phyloP scores from a whole-genome alignment of 2,329 filamentous ascomycete species.

The Tolypocladium endophyticum region DNA sequence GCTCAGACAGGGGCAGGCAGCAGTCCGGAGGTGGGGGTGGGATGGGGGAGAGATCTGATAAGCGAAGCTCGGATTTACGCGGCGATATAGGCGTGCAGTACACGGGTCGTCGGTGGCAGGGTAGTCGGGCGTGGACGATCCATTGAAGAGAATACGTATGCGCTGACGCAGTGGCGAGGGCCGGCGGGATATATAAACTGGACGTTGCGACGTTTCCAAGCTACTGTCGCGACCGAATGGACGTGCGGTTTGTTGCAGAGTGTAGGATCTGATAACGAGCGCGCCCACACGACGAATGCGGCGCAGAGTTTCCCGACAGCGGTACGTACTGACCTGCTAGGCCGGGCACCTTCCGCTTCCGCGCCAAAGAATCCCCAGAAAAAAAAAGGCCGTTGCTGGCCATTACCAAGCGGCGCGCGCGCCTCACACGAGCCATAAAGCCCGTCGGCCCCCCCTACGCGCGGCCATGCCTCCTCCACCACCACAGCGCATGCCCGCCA shows the following conservation, averaged over 20 bases:
- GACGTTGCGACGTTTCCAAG: not conserved
- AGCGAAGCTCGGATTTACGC: conserved; percentile 8
- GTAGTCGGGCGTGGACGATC: not conserved
- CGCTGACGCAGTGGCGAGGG: not conserved
- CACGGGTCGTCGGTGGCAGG: not conserved
- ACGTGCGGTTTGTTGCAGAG: not conserved
- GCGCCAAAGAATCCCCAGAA: not conserved
- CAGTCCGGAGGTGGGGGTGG: not conserved
- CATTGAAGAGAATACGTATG: not conserved
- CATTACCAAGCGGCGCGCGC: not conserved
- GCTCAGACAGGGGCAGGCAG: not conserved
- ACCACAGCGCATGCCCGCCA: conserved; percentile 17
- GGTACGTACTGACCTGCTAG: not conserved
- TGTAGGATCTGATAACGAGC: conserved; percentile 2
- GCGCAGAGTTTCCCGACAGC: not conserved
- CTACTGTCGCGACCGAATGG: not conserved
- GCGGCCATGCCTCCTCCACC: not conserved
- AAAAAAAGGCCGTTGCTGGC: not conserved
- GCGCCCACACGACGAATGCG: conserved; percentile 1
- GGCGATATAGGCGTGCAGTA: not conserved
- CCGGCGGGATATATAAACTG: not conserved
- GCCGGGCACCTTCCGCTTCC: not conserved
- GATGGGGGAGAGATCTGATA: not conserved
- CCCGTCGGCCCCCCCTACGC: not conserved
- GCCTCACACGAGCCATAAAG: not conserved